These are phyloP conservation scores for Neopestalotiopsis clavispora DNA, from an alignment of 2,329 filamentous ascomycete genomes.

Conservation along the genomic window DNA sequence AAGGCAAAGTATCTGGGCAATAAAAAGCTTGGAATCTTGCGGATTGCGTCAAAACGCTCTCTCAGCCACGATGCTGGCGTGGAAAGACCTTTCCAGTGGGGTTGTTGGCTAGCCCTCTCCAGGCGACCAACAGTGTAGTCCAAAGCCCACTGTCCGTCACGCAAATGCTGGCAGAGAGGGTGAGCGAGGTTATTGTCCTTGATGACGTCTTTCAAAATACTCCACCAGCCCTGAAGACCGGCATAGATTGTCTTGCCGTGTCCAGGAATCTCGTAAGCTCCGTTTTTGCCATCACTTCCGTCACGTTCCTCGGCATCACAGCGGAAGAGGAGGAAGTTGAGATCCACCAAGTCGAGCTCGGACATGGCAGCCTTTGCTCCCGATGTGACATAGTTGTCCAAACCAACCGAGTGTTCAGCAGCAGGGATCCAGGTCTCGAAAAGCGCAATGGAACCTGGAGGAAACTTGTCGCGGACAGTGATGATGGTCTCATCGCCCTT, in stretches of 20 bases:
- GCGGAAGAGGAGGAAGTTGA: slow-evolving; percentile 91
- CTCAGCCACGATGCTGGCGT: slow-evolving; percentile 79
- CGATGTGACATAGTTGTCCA: slow-evolving; percentile 86
- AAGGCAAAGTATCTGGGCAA: slow-evolving; percentile 93
- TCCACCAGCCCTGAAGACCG: slow-evolving; percentile 99
- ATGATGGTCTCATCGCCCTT: slow-evolving; percentile 78
- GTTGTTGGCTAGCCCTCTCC: slow-evolving; percentile 69
- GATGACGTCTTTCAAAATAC: slow-evolving; percentile 82
- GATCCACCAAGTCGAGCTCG: slow-evolving; percentile 75
- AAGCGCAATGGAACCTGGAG: slow-evolving; percentile 90
- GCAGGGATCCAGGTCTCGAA: slow-evolving; percentile 96
- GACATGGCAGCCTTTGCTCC: slow-evolving; percentile 81
- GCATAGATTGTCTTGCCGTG: slow-evolving; percentile 89
- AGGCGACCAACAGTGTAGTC: slow-evolving; percentile 85
- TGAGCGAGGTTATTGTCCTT: slow-evolving; percentile 90
- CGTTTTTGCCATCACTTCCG: slow-evolving; percentile 77
- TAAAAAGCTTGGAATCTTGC: slow-evolving; percentile 84
- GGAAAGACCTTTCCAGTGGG: slow-evolving; percentile 65
- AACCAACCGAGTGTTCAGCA: slow-evolving; percentile 79
- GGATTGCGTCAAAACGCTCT: slow-evolving; percentile 84
- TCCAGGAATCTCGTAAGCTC: slow-evolving; percentile 86
- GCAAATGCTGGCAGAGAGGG: slow-evolving; percentile 89
- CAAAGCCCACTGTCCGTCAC: slow-evolving; percentile 88
- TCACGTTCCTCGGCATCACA: slow-evolving; percentile 89
- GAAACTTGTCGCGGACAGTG: slow-evolving; percentile 80